Evolutionary conservation across 805 yeast genomes (phyloP).

Genomic region (Yarrowia sp.): DNA sequence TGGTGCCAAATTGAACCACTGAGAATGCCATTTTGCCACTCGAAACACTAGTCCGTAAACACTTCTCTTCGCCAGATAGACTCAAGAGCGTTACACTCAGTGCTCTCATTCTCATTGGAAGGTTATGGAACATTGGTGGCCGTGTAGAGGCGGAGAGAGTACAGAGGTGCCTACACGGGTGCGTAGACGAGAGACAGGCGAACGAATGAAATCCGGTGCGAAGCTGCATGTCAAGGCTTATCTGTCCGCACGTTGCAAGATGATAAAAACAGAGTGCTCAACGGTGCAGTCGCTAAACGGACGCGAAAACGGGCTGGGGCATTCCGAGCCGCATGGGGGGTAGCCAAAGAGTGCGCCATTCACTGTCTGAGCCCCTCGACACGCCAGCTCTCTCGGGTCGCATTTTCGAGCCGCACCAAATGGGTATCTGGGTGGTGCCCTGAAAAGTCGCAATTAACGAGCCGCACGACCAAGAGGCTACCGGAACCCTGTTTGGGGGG

Average conservation of each 20-base stretch:
- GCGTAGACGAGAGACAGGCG: not conserved
- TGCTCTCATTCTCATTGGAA: not conserved
- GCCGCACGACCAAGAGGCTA: constrained; percentile 10
- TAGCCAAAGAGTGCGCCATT: not conserved
- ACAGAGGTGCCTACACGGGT: not conserved
- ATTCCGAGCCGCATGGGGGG: not conserved
- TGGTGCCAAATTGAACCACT: too few species aligned
- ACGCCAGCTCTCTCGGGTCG: too few species aligned
- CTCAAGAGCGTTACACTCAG: not conserved
- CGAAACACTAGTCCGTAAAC: too few species aligned
- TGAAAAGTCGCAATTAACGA: constrained; percentile 15
- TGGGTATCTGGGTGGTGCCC: constrained; percentile 12
- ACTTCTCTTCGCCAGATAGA: not conserved
- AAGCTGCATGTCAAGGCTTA: constrained; percentile 22
- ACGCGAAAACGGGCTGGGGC: not conserved
- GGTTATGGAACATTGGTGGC: constrained; percentile 11
- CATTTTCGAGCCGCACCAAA: constrained; percentile 29
- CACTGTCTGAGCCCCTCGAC: too few species aligned
- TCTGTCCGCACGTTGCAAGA: not conserved
- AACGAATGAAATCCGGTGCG: not conserved
- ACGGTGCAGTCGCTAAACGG: constrained; percentile 7
- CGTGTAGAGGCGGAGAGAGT: too few species aligned
- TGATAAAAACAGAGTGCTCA: constrained; percentile 4
- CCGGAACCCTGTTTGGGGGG: constrained; percentile 12
- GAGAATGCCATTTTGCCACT: too few species aligned